Evolutionary conservation across 108 stramenopile species (phyloP).

Genomic region (Fragilariopsis cylindrus): DNA sequence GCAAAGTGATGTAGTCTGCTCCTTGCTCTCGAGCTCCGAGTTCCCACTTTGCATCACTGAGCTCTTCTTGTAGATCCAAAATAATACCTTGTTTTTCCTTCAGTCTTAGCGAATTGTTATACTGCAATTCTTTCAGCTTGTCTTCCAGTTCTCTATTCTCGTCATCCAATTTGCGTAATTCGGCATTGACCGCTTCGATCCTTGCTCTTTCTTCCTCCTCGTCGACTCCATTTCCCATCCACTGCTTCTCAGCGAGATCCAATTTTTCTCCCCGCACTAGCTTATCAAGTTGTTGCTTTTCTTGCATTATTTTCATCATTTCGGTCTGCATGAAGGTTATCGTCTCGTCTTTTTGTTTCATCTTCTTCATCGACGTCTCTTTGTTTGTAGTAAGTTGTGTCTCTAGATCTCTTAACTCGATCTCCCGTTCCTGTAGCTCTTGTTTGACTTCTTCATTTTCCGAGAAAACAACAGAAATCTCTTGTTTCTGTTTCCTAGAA

Average conservation of each 20-base stretch:
- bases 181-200: slow-evolving; percentile 22
- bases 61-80: slow-evolving; percentile 23
- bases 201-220: slow-evolving; percentile 25
- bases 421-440: slow-evolving; percentile 26
- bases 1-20: slow-evolving; percentile 24
- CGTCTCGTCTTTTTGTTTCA: slow-evolving; percentile 36
- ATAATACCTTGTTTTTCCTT: slow-evolving; percentile 29
- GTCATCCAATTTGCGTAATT: slow-evolving; percentile 24
- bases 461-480: slow-evolving; percentile 20
- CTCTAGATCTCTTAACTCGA: slow-evolving; percentile 20
- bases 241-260: slow-evolving; percentile 6
- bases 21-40: slow-evolving; percentile 28
- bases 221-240: slow-evolving; percentile 15
- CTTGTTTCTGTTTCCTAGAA: slow-evolving; percentile 29
- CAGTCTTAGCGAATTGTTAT: slow-evolving; percentile 24
- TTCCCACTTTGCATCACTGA: slow-evolving; percentile 26
- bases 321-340: slow-evolving; percentile 44
- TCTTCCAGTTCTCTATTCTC: slow-evolving; percentile 31
- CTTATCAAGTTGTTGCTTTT: slow-evolving; percentile 33
- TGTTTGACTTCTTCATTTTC: slow-evolving; percentile 27
- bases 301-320: slow-evolving; percentile 38
- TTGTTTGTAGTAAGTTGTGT: slow-evolving; percentile 21
- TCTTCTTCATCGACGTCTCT: slow-evolving; percentile 22
- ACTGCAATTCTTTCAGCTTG: slow-evolving; percentile 18
- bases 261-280: slow-evolving; percentile 8